Evolutionary conservation across 1,284 basidiomycete species (phyloP), one percentile per base, ranked within the genome.

Genomic region (Athelia sp.): DNA sequence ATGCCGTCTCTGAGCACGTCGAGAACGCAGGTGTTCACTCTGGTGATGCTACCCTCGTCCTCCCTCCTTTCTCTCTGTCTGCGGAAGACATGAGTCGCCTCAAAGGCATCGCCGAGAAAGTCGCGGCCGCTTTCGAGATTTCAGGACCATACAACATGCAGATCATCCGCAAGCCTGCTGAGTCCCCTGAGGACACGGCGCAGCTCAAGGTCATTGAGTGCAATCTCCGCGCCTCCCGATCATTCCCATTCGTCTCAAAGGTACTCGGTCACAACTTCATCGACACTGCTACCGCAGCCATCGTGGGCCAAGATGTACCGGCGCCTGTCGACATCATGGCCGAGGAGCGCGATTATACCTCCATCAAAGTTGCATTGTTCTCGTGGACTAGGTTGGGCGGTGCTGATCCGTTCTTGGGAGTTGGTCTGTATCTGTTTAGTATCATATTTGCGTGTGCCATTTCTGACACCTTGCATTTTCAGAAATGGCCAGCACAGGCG

Each of bases 131-230:
- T 1, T 97, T 98, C 68, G 78, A 98, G 62, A 98, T 99, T 53
- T 96, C 93, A 23, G 96, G 97, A 31, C 97, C 97, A 4, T 99
- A 87, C 84, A 99, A 99, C 72, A 99, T 99, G 94, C 97, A 99
- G 71, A 83, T 99, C 68, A 99, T 99, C 71, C 85, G 90, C 63
- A 93, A 95, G 70, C 80, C 84, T 2, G 68, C 80, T 9, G 73
- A 72, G 22, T 71, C 69, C 13, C 61, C 66, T 23, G 78, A 76
- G 46, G 73, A 81, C 51, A 76, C 86, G 50, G 76, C 87, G 8
- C 75, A 81, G 52, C 82, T 99, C 60, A 99, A 98, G 78, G 96
- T 99, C 56, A 99, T 99, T 57, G 96, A 99, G 72, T 99, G 97
- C 71, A 99, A 99, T 72, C 75, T 99, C 48, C 92, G 97, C 58